These are phyloP conservation scores for Daedalea quercina DNA, from an alignment of 768 basidiomycete species.

Conservation along the genomic window DNA sequence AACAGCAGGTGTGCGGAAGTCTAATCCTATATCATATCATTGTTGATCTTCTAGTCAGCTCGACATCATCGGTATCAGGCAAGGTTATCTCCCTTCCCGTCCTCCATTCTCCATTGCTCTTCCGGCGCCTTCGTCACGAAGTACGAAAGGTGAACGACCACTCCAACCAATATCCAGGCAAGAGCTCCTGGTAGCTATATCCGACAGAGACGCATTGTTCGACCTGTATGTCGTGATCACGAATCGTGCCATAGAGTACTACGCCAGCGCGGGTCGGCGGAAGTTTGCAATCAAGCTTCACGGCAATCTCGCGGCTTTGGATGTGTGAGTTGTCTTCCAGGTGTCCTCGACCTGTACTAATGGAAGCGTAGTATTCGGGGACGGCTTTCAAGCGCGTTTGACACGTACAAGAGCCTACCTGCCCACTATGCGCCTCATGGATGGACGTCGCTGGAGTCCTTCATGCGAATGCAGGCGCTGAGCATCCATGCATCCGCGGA, in stretches of 20 bases:
- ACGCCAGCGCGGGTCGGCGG: constrained; percentile 73
- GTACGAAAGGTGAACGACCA: constrained; percentile 16
- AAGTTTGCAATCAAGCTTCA: constrained; percentile 85
- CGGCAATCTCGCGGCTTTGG: constrained; percentile 81
- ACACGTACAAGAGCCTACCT: constrained; percentile 73
- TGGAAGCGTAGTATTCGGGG: constrained; percentile 53
- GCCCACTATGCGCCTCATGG: constrained; percentile 78
- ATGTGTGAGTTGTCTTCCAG: constrained; percentile 53
- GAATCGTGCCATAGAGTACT: constrained; percentile 80
- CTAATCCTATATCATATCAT: not conserved
- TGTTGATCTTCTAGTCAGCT: constrained; percentile 41
- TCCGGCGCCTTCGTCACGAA: constrained; percentile 12
- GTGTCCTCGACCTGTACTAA: not conserved
- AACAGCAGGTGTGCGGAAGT: constrained; percentile 57
- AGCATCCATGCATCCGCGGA: constrained; percentile 55
- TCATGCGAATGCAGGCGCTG: constrained; percentile 71
- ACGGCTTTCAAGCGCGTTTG: constrained; percentile 53
- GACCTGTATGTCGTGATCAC: constrained; percentile 69
- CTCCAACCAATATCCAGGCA: constrained; percentile 44
- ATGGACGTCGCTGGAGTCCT: constrained; percentile 76
- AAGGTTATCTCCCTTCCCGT: constrained; percentile 60
- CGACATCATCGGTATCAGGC: constrained; percentile 73
- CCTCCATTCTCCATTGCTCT: constrained; percentile 66
- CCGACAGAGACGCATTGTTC: constrained; percentile 58
- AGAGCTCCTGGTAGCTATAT: constrained; percentile 54